Evolutionary conservation across 176 grass and related monocot genomes (phyloP), one percentile per base, ranked within the genome.

Genomic region (Leersia perrieri): DNA sequence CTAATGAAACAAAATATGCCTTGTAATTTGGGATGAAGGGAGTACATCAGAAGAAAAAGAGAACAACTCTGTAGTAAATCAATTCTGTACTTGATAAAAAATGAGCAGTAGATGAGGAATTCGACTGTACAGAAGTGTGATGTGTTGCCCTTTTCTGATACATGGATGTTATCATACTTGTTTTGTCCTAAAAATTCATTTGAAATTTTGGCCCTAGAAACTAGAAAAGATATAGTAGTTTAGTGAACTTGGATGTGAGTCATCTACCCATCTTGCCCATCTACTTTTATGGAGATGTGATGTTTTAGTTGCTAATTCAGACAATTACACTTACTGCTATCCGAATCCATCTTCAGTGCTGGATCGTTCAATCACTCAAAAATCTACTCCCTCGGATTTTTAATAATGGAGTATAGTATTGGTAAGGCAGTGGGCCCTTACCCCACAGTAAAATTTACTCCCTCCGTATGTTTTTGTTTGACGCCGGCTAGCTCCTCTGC

Each of bases 381-480:
- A 47, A 47, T n/a, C n/a, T n/a, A n/a, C n/a, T n/a, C n/a, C n/a
- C n/a, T n/a, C n/a, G n/a, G n/a, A n/a, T n/a, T n/a, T n/a, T 57
- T 33, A 30, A 38, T 5, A 29, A 80, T 1, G 13, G 31, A 63
- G 26, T 13, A 86, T 60, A 20, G 28, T 28, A 11, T 51, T 1
- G 10, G 28, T n/a, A 11, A 70, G 3, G 62, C n/a, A 68, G 75
- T 29, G 35, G 68, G 58, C 11, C 27, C n/a, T 13, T 69, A 58
- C 18, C 53, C 29, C 32, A 82, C 20, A 77, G 3, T 83, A 35
- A 14, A 77, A 77, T 78, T 68, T 58, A 32, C n/a, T n/a, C n/a
- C n/a, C 58, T n/a, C n/a, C n/a, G n/a, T n/a, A n/a, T n/a, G n/a
- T n/a, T n/a, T n/a, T n/a, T n/a, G n/a, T n/a, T n/a, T n/a, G n/a